Conservation (phyloP, 2,329 filamentous ascomycete genomes). For the Penicillium aurantiogriseum region DNA sequence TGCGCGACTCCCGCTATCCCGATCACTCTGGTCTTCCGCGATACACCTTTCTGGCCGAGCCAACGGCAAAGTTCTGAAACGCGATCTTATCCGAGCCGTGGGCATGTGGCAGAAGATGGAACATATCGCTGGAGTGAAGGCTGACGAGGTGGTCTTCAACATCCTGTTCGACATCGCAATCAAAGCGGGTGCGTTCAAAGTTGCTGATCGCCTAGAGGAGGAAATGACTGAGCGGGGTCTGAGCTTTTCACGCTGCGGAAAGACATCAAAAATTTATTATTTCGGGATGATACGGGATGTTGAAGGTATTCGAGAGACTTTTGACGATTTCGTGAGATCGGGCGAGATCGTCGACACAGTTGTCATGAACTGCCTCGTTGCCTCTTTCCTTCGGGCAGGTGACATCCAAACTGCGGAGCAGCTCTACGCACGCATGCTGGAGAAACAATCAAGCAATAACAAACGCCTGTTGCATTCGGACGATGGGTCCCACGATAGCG, state of each 20-base stretch:
- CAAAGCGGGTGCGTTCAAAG: conserved; percentile 76
- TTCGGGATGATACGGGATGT: conserved; percentile 74
- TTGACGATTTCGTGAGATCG: conserved; percentile 75
- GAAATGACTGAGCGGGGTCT: conserved; percentile 74
- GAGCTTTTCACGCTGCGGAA: conserved; percentile 72
- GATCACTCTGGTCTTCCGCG: conserved; percentile 77
- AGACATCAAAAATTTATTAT: conserved; percentile 79
- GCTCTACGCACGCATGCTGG: conserved; percentile 83
- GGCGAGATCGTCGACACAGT: conserved; percentile 87
- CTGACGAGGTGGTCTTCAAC: conserved; percentile 82
- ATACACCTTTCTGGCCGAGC: conserved; percentile 76
- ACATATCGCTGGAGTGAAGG: conserved; percentile 60
- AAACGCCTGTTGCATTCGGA: conserved; percentile 18
- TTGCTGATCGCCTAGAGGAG: conserved; percentile 79
- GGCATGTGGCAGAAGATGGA: conserved; percentile 91
- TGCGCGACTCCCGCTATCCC: conserved; percentile 66
- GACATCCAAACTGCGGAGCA: conserved; percentile 75
- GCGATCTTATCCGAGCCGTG: conserved; percentile 67
- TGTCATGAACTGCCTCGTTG: conserved; percentile 82
- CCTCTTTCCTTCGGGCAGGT: conserved; percentile 70
- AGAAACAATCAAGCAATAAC: conserved; percentile 48
- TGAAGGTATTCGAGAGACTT: conserved; percentile 71
- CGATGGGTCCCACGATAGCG: not conserved
- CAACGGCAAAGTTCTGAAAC: conserved; percentile 56
- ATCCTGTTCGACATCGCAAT: conserved; percentile 86